Evolutionary conservation across 495 filamentous ascomycete species (phyloP), one percentile per base, ranked within the genome.

Genomic region (Aspergillus sclerotioniger): DNA sequence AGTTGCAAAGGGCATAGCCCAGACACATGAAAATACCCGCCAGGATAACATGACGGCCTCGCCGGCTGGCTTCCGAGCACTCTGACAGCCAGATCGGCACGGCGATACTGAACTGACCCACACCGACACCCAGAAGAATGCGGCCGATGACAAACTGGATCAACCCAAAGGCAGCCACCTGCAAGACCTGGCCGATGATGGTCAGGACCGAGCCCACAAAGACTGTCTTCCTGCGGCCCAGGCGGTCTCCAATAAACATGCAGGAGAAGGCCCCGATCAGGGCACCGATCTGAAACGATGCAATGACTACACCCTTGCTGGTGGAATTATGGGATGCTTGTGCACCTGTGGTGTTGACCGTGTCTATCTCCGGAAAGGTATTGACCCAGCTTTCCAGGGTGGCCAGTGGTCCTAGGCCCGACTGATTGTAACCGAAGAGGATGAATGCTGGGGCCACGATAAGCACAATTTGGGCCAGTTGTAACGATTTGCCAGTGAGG

Each of bases 1-100:
- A 88, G 58, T 86, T 86, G 13, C 81, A 83, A 13, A 87, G 75
- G 1, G 82, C 77, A 33, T 86, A 83, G 44, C 83, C 85, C 48
- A 84, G 76, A 57, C 82, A 84, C 62, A 80, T 82, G 64, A 71
- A 80, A 12, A 80, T 68, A 10, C 78, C 76, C 33, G 79, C 75
- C 3, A 77, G 64, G 19, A 82, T 66, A 29, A 82, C 79, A 57
- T 75, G 67, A 39, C 72, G 69, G 3, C 79, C 79, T 31, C 80
- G 77, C 53, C 67, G 60, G 25, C 69, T 67, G 0, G 70, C 65
- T 0, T 65, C 64, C 1, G 63, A 63, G 28, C 62, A 70, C 44
- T 73, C 70, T 10, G 63, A 61, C 57, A 74, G 72, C 72, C 80
- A 86, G 31, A 85, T 82, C 0, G 84, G 84, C 0, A 82, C 76